Evolutionary conservation across 176 grass and related monocot species (phyloP).

Genomic region (Paspalum notatum): DNA sequence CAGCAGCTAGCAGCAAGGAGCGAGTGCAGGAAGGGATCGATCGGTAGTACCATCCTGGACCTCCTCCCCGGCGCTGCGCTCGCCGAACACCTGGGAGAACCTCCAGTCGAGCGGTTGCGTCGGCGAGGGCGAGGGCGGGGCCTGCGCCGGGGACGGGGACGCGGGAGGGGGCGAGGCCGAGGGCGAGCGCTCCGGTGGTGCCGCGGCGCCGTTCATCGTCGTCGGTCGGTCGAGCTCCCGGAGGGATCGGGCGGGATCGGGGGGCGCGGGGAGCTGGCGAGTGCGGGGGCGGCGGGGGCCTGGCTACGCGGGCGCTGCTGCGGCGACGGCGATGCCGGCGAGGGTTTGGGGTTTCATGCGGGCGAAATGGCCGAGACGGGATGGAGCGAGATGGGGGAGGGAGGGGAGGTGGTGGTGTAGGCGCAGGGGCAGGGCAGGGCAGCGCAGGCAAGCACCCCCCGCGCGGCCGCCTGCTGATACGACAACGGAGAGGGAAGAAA

Average conservation of each 20-base stretch:
- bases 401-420: not conserved
- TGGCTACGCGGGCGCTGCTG: conserved; percentile 27
- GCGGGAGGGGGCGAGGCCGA: conserved; percentile 44
- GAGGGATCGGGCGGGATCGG: conserved; percentile 49
- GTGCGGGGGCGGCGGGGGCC: not conserved
- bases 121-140: not conserved
- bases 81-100: conserved; percentile 93
- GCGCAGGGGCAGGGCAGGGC: conserved; percentile 1
- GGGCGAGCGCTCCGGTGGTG: conserved; percentile 38
- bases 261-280: not conserved
- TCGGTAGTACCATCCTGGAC: conserved; percentile 86
- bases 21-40: conserved; percentile 43
- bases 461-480: conserved; percentile 22
- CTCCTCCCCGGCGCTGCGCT: conserved; percentile 78
- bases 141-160: conserved; percentile 17
- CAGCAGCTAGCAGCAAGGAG: conserved; percentile 35
- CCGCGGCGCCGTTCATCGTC: conserved; percentile 48
- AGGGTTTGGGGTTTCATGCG: conserved; percentile 66
- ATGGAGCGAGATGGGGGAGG: not conserved
- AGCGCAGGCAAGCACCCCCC: not conserved
- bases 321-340: conserved; percentile 47
- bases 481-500: conserved; percentile 47
- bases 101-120: conserved; percentile 59
- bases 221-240: conserved; percentile 25
- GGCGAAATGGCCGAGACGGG: conserved; percentile 42